Evolutionary conservation across 192 early-diverging fungal genomes (phyloP), one percentile per base, ranked within the genome.

Genomic region (Coemansia sp.): DNA sequence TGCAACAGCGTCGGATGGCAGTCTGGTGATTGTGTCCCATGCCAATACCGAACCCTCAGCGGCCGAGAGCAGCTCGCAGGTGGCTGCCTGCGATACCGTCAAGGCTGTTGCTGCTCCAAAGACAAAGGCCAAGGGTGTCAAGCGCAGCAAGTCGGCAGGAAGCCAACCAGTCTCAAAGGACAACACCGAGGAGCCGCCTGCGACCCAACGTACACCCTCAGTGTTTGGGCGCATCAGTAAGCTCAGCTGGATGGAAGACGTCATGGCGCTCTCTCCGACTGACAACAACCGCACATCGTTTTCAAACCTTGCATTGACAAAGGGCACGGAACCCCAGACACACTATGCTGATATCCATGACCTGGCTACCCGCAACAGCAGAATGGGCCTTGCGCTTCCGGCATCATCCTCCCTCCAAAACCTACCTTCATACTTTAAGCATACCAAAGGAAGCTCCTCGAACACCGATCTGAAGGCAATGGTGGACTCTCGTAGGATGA

Each of bases 231-330:
- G 74, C 2, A 64, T 71, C 10, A 77, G 74, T 47, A 55, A 58
- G 15, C 61, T 67, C 57, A 57, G 65, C 45, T 77, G 74, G 74
- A 77, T 77, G 74, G 74, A 77, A 28, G 74, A 70, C 17, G 59
- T 77, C 19, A 70, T 77, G 74, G 74, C 74, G 6, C 47, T 59
- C n/a, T 77, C 74, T 0, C 74, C 74, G 0, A 77, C 74, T 9
- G 64, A 77, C 30, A 48, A 44, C 23, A 61, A 67, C 54, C 63
- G 74, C 13, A 62, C 64, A 14, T 77, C 74, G 13, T 54, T 77
- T 2, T 77, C 74, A 9, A 55, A 50, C 28, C 55, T 54, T 23
- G 50, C 38, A 37, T 25, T 23, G 33, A 30, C 60, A 23, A 31
- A 23, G 6, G 55, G 57, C 17, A 22, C 29, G 1, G 15, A 33